Percentiles rank a stretch among this genome's conserved stretches.
phyloP scores from a whole-genome alignment of 2,329 filamentous ascomycete genomes.

The Beauveria australis region DNA sequence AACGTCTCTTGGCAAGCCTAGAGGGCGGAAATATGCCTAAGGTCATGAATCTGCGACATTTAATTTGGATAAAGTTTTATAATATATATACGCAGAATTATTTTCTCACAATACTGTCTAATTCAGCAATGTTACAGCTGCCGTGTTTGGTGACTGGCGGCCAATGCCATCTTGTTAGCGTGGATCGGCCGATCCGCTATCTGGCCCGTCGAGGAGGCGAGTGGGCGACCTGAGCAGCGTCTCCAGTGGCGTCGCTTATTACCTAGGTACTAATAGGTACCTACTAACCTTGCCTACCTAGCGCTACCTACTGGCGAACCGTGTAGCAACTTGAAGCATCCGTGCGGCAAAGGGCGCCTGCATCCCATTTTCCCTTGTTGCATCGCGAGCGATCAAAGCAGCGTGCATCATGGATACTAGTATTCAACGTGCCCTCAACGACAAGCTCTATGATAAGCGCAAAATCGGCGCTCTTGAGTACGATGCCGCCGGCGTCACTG shows the following conservation, averaged over 20 bases:
- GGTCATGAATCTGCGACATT: neutral
- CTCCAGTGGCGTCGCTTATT: conserved; percentile 1
- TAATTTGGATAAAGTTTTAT: neutral
- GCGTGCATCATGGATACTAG: conserved; percentile 66
- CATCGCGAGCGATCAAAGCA: neutral
- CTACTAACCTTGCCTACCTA: neutral
- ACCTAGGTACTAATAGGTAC: too few relatives aligned
- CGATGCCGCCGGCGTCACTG: conserved; percentile 25
- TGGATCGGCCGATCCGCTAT: neutral
- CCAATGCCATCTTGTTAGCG: neutral
- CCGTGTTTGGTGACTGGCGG: neutral
- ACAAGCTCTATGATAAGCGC: conserved; percentile 98
- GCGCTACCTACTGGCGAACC: neutral
- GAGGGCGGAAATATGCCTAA: neutral
- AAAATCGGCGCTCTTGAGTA: conserved; percentile 96
- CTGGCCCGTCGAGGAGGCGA: too few relatives aligned
- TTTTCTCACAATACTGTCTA: too few relatives aligned
- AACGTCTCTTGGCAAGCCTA: neutral
- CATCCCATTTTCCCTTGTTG: neutral
- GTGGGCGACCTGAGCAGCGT: neutral
- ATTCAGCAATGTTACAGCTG: neutral
- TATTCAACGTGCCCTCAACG: conserved; percentile 85
- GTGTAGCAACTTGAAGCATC: neutral
- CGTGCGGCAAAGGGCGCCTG: neutral
- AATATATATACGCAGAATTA: too few relatives aligned